phyloP scores from a whole-genome alignment of 768 basidiomycete species.

The Trametes coccinea region DNA sequence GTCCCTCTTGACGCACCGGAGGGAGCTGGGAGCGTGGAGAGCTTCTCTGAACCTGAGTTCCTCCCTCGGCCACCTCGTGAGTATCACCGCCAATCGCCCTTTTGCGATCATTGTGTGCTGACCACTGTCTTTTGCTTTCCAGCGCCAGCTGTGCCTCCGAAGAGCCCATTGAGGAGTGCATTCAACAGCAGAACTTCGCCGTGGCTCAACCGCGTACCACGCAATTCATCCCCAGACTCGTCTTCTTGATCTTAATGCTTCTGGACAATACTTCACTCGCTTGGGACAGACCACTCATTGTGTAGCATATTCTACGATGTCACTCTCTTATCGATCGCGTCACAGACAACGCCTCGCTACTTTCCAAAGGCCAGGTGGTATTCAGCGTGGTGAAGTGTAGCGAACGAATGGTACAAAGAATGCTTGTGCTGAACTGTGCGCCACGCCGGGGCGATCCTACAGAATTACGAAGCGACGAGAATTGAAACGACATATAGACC shows the following conservation, averaged over 20 bases:
- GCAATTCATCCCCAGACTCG: constrained; percentile 2
- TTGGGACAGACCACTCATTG: neutral
- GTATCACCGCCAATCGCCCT: neutral
- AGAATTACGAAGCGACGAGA: constrained; percentile 16
- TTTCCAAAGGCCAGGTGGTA: constrained; percentile 5
- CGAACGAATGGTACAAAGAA: constrained; percentile 21
- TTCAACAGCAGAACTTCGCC: constrained; percentile 1
- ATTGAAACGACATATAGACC: constrained; percentile 4
- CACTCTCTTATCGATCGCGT: neutral
- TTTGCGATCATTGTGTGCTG: neutral
- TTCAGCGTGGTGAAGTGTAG: neutral
- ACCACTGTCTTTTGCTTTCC: neutral
- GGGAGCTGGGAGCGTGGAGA: neutral
- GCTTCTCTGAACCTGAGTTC: neutral
- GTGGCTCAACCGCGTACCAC: constrained; percentile 17
- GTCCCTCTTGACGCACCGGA: constrained; percentile 12
- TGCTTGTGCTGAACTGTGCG: constrained; percentile 2
- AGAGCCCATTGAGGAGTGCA: constrained; percentile 14
- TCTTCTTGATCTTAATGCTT: constrained; percentile 1
- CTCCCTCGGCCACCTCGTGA: neutral
- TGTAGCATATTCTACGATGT: neutral
- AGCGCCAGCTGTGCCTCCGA: constrained; percentile 17
- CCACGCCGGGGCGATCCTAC: constrained; percentile 9
- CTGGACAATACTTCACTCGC: neutral
- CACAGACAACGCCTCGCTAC: constrained; percentile 15